Conservation (phyloP, 2,329 filamentous ascomycete genomes). For the Fusarium camptoceras region DNA sequence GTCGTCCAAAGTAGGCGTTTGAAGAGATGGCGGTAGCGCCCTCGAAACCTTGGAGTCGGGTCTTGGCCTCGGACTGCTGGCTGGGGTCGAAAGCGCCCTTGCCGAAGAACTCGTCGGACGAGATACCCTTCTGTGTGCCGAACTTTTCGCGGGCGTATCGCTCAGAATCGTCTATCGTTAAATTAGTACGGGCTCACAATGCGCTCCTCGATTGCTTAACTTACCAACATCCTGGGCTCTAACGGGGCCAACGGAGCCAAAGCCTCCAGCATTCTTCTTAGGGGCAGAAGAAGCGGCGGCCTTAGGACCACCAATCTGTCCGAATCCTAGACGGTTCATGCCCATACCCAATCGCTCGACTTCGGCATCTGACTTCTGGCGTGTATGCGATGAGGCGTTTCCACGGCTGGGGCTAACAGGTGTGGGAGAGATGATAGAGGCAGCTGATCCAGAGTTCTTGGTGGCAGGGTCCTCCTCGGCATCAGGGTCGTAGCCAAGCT, state of each 20-base stretch:
- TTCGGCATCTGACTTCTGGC: constrained; percentile 78
- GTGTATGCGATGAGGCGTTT: constrained; percentile 66
- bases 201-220: constrained; percentile 25
- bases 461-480: constrained; percentile 74
- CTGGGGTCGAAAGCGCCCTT: constrained; percentile 86
- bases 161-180: constrained; percentile 74
- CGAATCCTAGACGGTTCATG: constrained; percentile 85
- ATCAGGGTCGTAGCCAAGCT: constrained; percentile 94
- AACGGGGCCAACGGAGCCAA: constrained; percentile 84
- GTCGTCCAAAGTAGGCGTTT: constrained; percentile 96
- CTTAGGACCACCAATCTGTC: constrained; percentile 78
- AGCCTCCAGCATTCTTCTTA: constrained; percentile 84
- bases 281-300: constrained; percentile 64
- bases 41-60: constrained; percentile 89
- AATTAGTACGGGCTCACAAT: constrained; percentile 14
- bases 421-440: constrained; percentile 77
- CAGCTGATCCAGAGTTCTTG: constrained; percentile 63
- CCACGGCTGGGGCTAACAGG: constrained; percentile 75
- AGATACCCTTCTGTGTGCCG: constrained; percentile 92
- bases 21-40: constrained; percentile 92
- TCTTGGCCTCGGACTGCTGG: constrained; percentile 86
- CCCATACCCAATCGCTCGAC: constrained; percentile 93
- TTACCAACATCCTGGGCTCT: constrained; percentile 77
- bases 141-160: constrained; percentile 90
- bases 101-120: constrained; percentile 97